Percentiles rank a stretch among this genome's conserved stretches.
phyloP scores from a whole-genome alignment of 192 early-diverging fungal species.

The Cladochytrium replicatum region DNA sequence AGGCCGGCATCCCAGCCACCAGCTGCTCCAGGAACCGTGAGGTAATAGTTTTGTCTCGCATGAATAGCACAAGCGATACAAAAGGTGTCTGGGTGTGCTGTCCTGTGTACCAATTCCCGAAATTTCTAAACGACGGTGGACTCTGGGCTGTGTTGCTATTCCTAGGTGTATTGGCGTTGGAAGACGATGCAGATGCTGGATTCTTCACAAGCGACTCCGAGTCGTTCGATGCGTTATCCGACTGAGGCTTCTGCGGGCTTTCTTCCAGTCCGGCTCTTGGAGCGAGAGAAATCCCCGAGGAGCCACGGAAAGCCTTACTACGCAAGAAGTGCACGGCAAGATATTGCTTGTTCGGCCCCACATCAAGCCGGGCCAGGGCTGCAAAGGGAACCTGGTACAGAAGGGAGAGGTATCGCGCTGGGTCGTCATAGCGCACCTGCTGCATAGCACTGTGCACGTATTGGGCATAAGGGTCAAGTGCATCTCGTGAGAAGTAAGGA shows the following conservation, averaged over 20 bases:
- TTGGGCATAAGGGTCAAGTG: constrained; percentile 2
- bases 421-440: constrained; percentile 28
- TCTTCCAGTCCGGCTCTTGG: too few species aligned
- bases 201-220: not conserved
- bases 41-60: constrained; percentile 23
- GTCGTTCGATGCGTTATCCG: not conserved
- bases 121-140: too few species aligned
- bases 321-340: constrained; percentile 24
- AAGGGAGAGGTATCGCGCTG: constrained; percentile 20
- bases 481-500: constrained; percentile 13
- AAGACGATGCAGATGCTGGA: not conserved
- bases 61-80: constrained; percentile 23
- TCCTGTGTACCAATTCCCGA: not conserved
- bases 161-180: too few species aligned
- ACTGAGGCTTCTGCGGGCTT: not conserved
- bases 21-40: not conserved
- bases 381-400: constrained; percentile 17
- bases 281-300: not conserved
- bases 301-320: not conserved
- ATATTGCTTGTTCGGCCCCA: constrained; percentile 41
- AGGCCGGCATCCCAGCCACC: too few species aligned
- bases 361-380: constrained; percentile 31
- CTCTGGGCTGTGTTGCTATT: too few species aligned
- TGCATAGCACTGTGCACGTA: constrained; percentile 12
- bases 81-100: not conserved